Base-by-base conservation (phyloP, 1,284 basidiomycete genomes). In the Ganoderma sinense region DNA sequence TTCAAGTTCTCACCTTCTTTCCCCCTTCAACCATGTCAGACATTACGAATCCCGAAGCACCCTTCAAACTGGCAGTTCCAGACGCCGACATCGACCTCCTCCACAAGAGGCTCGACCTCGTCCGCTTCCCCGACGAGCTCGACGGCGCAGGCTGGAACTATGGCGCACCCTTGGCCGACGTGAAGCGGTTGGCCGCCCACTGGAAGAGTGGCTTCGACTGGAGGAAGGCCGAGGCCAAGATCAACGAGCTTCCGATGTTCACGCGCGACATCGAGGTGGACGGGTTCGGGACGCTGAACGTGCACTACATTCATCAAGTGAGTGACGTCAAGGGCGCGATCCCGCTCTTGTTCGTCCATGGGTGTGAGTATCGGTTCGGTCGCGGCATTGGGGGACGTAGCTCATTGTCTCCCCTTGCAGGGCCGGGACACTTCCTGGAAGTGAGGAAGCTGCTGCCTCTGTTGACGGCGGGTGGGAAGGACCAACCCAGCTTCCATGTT, bases 401-500 rank as follows among this genome's bases (percentile, higher is more conserved):
- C 36, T 20, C 1, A 45, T 45, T 7, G 1, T 18, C 18, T 20
- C 18, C 4, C 18, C 16, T 62, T 33, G 20, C 13, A 91, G 89
- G 89, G 89, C 89, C 89, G 0, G 89, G 89, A 43, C 82, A 82
- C 67, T 89, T 90, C 74, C 75, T 87, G 40, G 89, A 91, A 79
- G 84, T 84, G 18, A 78, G 80, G 62, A 91, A 88, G 77, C 76
- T 90, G 0, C 77, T 90, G 0, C 87, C 89, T 0, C 73, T 89
- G 1, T 78, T 91, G 66, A 81, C 81, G 0, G 75, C 80, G 2
- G 77, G 80, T 0, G 81, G 82, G 0, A 61, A 81, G 5, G 82
- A 85, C 4, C 80, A 85, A 55, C 88, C 88, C 1, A 86, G 83
- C 66, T 91, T 91, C 74, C 88, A 91, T 72, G 18, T 33, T 40